Base-by-base conservation (phyloP, 2,329 filamentous ascomycete genomes). In the Botrytis pseudocinerea region DNA sequence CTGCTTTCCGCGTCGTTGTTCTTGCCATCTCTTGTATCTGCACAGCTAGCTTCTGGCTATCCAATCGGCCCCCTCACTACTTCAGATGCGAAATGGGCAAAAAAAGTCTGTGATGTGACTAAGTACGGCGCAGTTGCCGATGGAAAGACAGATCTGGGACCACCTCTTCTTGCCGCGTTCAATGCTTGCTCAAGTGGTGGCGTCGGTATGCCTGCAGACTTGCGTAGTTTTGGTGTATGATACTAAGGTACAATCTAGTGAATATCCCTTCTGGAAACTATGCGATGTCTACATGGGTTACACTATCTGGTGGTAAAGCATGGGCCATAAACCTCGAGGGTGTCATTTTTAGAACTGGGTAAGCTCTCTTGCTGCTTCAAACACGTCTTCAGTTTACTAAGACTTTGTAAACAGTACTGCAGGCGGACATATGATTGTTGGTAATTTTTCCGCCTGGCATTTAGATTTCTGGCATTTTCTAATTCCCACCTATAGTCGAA, bases 271-370 rank as follows among this genome's bases (percentile, higher is more conserved):
- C 18, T 10, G 68, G 68, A 14, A 61, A 51, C 35, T 73, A 84
- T 78, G 85, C 83, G 2, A 81, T 88, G 75, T 77, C 79, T 9
- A 86, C 84, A 0, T 88, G 84, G 85, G 86, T 86, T 4, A 83
- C 80, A 0, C 80, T 88, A 69, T 83, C 78, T 44, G 83, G 83
- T 10, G 87, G 86, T 9, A 82, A 81, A 10, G 84, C 81, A 14
- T 85, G 84, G 82, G 86, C 85, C 0, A 80, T 88, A 28, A 85
- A 87, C 74, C 80, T 88, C 51, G 87, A 88, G 77, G 87, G 87
- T 16, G 82, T 82, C 38, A 85, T 89, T 72, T 85, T 85, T 76
- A 83, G 87, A 2, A 86, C 83, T 22, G 86, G 85, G 73, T 76
- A 42, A 60, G 70, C 22, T 46, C 7, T 59, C 22, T 64, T 7